Conservation (phyloP, 1,284 basidiomycete species). For the Puccinia polysora region DNA sequence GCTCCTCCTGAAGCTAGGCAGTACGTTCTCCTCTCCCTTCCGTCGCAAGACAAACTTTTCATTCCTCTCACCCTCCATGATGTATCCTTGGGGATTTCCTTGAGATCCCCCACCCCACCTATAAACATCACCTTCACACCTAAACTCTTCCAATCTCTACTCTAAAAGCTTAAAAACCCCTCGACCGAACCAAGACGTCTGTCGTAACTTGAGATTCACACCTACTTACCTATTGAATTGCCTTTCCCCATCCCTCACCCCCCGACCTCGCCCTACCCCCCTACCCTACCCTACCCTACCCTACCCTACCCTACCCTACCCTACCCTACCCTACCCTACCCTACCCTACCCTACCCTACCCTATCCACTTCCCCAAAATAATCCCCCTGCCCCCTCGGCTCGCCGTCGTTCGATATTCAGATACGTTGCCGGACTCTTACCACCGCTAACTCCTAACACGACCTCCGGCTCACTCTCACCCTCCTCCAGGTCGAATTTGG, state of each 20-base stretch:
- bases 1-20: slow-evolving; percentile 22
- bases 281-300: slow-evolving; percentile 12
- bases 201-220: no score
- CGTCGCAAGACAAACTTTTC: neutral
- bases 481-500: neutral
- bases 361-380: neutral
- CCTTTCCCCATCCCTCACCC: slow-evolving; percentile 16
- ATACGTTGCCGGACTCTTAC: neutral
- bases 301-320: slow-evolving; percentile 32
- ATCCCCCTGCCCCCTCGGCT: neutral
- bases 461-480: neutral
- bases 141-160: slow-evolving; percentile 11
- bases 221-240: slow-evolving; percentile 19
- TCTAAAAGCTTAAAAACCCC: slow-evolving; percentile 5
- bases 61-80: neutral
- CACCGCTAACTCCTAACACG: neutral
- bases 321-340: neutral
- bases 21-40: slow-evolving; percentile 19
- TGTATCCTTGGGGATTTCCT: neutral
- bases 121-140: neutral
- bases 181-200: no score
- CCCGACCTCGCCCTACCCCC: no score
- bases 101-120: neutral
- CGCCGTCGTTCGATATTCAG: neutral
- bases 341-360: neutral